Base-by-base conservation (phyloP, 202 grass and related monocot species). In the Carex arenaria region DNA sequence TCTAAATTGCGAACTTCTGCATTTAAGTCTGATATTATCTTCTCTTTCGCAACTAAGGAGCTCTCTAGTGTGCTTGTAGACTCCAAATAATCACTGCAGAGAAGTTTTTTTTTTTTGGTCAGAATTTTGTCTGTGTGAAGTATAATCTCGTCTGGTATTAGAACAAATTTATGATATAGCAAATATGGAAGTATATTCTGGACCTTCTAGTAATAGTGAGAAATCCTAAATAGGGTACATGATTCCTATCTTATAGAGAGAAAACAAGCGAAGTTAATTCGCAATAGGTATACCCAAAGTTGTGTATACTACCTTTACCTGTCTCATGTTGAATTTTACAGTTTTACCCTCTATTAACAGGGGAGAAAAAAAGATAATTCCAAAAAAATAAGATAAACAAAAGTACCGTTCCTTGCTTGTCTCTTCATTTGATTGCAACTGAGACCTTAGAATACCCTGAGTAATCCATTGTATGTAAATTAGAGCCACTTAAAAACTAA, bases 11-110 rank as follows among this genome's bases (percentile, higher is more conserved):
- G 93, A 89, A 99, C 79, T 88, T 99, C 93, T 65, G 92, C 86
- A 88, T 99, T 99, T 83, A 99, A 95, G 60, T 99, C 96, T 3
- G 96, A 94, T 69, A 99, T 99, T 72, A 99, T 96, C 87, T 99
- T 99, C 85, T 99, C 96, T 84, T 99, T 99, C 19, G 93, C 96
- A 90, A 89, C 93, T 72, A 99, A 89, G 67, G 96, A 96, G 89
- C 88, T 96, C 64, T 99, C 93, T 90, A 99, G 91, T 66, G 95
- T 96, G 85, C 88, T 91, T 84, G 61, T 99, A 55, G 91, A 87
- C 60, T 99, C 96, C 88, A 99, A 63, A 52, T 90, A 92, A 89
- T 94, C 96, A 94, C 96, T 99, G 88, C 69, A 89, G 52, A 19
- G 14, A 76, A 77, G 72, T 83, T 51, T 69, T 53, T 59, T 83